Conservation (phyloP, 108 stramenopile species). For the Cyclotella atomus region DNA sequence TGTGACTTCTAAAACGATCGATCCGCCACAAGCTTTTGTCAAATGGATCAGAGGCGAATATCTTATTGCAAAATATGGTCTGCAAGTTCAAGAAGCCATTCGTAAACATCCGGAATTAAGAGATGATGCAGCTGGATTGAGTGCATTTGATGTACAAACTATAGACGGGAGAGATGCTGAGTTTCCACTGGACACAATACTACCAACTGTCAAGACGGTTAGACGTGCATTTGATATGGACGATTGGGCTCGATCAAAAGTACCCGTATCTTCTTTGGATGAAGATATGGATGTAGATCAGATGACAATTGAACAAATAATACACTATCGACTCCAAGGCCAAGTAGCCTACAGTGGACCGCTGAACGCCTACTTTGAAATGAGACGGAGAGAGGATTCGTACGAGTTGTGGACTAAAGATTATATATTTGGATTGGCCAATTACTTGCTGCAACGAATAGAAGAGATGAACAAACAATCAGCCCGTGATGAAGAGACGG, state of each 20-base stretch:
- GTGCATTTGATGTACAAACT: conserved; percentile 33
- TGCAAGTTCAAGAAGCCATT: conserved; percentile 37
- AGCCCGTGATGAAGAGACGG: conserved; percentile 25
- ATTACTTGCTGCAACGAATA: conserved; percentile 62
- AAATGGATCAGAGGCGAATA: conserved; percentile 78
- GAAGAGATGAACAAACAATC: conserved; percentile 19
- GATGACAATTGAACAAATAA: conserved; percentile 53
- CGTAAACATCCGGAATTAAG: conserved; percentile 52
- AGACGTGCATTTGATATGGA: conserved; percentile 69
- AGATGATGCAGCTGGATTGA: conserved; percentile 54
- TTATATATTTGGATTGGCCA: conserved; percentile 72
- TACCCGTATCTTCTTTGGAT: conserved; percentile 23
- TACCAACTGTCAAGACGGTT: conserved; percentile 59
- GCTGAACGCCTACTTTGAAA: conserved; percentile 80
- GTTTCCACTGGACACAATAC: conserved; percentile 20
- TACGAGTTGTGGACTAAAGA: conserved; percentile 84
- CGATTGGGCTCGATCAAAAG: conserved; percentile 58
- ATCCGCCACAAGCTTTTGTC: conserved; percentile 55
- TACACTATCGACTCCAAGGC: conserved; percentile 58
- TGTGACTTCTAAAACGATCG: conserved; percentile 53
- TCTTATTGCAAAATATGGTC: conserved; percentile 70
- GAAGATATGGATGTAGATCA: conserved; percentile 13
- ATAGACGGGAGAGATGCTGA: conserved; percentile 25
- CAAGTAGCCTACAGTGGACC: conserved; percentile 66
- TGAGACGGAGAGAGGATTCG: conserved; percentile 56